phyloP scores from a whole-genome alignment of 2,329 filamentous ascomycete species.

The Aspergillus ochraceus region DNA sequence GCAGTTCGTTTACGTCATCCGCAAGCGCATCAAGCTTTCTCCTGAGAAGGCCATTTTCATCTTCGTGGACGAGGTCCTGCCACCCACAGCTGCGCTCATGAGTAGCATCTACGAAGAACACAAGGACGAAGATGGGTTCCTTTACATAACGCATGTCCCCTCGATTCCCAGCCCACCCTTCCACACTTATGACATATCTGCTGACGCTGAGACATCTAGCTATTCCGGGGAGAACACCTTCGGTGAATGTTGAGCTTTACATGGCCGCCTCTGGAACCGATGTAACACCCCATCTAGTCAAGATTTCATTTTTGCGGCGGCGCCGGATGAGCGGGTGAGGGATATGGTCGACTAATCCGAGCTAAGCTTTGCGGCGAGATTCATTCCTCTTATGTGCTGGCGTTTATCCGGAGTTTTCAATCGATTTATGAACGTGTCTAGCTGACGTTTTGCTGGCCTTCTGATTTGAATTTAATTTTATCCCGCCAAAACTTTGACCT shows the following conservation, averaged over 20 bases:
- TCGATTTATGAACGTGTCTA: conserved; percentile 15
- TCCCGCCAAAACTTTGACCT: not conserved
- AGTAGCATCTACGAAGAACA: conserved; percentile 99
- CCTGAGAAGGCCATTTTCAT: conserved; percentile 99
- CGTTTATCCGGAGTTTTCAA: conserved; percentile 23
- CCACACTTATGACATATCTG: not conserved
- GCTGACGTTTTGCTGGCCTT: conserved; percentile 16
- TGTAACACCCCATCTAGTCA: conserved; percentile 14
- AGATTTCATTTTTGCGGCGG: conserved; percentile 9
- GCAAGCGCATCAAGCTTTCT: conserved; percentile 99
- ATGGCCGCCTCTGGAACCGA: conserved; percentile 13
- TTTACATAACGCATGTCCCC: conserved; percentile 85
- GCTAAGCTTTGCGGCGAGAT: conserved; percentile 16
- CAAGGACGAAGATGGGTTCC: conserved; percentile 85
- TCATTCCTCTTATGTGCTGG: conserved; percentile 17
- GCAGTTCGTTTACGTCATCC: conserved; percentile 99
- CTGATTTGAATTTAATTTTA: conserved; percentile 13
- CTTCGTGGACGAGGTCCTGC: conserved; percentile 97
- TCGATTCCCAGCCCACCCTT: not conserved
- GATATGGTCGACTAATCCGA: conserved; percentile 9
- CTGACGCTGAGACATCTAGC: conserved; percentile 37
- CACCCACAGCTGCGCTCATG: conserved; percentile 96
- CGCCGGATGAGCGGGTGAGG: conserved; percentile 2
- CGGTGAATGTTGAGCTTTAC: conserved; percentile 50
- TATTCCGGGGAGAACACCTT: conserved; percentile 99